Conservation (phyloP, 176 grass and related monocot genomes). For the Raddia guianensis region DNA sequence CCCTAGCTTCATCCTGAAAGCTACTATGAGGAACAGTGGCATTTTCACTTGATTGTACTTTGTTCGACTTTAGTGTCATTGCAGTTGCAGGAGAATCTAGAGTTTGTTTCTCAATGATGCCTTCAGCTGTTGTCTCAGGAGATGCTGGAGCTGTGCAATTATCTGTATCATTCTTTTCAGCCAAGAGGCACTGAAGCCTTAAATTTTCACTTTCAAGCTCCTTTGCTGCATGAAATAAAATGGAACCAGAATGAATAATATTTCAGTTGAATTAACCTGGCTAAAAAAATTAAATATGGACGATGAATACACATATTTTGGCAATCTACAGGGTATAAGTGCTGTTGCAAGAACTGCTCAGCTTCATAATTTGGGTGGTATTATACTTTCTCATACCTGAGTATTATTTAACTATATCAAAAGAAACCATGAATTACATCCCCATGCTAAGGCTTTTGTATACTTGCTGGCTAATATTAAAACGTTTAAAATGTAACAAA, state of each 20-base stretch:
- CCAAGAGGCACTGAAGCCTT: constrained; percentile 56
- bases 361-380: constrained; percentile 7
- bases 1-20: constrained; percentile 20
- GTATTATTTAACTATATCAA: constrained; percentile 6
- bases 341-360: neutral
- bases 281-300: constrained; percentile 2
- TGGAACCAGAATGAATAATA: neutral
- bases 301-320: neutral
- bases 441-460: neutral
- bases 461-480: neutral
- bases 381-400: neutral
- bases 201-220: constrained; percentile 59
- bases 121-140: constrained; percentile 16
- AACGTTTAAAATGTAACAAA: neutral
- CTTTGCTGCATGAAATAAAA: constrained; percentile 48
- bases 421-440: constrained; percentile 4
- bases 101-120: constrained; percentile 13
- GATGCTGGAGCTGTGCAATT: neutral
- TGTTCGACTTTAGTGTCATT: constrained; percentile 27
- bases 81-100: constrained; percentile 1
- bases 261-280: constrained; percentile 11
- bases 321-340: constrained; percentile 21
- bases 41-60: constrained; percentile 2
- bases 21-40: constrained; percentile 13
- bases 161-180: constrained; percentile 47